Conservation (phyloP, 1,139 yeast genomes). For the Yamadazyma dushanensis region DNA sequence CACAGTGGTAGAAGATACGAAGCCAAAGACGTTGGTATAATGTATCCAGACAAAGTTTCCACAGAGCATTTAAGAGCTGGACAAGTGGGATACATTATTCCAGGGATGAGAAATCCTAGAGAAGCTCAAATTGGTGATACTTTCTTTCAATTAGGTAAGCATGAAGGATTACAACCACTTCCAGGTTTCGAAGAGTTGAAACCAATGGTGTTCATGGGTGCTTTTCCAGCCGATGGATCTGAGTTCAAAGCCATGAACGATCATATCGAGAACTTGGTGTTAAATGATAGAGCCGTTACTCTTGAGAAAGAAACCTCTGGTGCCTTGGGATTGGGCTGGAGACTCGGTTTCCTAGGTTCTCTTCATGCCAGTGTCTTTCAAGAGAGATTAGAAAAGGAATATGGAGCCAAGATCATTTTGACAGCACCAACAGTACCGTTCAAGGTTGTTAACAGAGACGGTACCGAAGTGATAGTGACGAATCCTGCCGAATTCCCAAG, state of each 20-base stretch:
- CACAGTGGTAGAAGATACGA: slow-evolving; percentile 79
- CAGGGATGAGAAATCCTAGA: slow-evolving; percentile 86
- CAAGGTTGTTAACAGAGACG: slow-evolving; percentile 65
- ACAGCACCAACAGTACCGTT: slow-evolving; percentile 98
- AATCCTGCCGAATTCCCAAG: slow-evolving; percentile 91
- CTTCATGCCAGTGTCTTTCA: slow-evolving; percentile 93
- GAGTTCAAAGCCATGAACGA: slow-evolving; percentile 90
- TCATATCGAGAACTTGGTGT: slow-evolving; percentile 79
- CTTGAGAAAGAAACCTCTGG: slow-evolving; percentile 88
- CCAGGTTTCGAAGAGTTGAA: slow-evolving; percentile 97
- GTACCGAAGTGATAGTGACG: slow-evolving; percentile 63
- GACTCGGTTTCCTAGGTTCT: slow-evolving; percentile 91
- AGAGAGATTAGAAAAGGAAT: slow-evolving; percentile 87
- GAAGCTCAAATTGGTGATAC: slow-evolving; percentile 96
- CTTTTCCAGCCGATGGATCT: slow-evolving; percentile 93
- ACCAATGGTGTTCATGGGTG: slow-evolving; percentile 98
- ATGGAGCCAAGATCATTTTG: slow-evolving; percentile 87
- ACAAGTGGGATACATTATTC: slow-evolving; percentile 90
- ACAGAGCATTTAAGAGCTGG: slow-evolving; percentile 73
- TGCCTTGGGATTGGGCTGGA: slow-evolving; percentile 97
- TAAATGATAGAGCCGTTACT: slow-evolving; percentile 90
- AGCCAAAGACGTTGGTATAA: slow-evolving; percentile 88
- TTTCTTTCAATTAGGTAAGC: slow-evolving; percentile 65
- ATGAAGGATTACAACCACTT: slow-evolving; percentile 64
- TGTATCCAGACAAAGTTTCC: slow-evolving; percentile 84